Evolutionary conservation across 2,329 filamentous ascomycete genomes (phyloP).

Genomic region (Dothistroma septosporum): DNA sequence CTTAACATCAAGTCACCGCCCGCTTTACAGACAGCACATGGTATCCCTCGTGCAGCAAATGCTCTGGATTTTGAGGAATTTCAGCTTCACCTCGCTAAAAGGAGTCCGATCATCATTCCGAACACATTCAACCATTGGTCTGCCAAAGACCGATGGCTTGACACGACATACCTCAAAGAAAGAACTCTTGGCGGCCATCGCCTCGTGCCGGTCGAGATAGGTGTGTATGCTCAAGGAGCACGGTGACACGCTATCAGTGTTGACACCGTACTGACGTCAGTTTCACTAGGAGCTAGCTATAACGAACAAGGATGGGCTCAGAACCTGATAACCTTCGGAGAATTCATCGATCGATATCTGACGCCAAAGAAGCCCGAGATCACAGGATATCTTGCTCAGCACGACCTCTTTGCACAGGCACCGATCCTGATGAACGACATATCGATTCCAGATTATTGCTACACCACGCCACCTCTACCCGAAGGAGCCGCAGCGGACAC

Average conservation of each 20-base stretch:
- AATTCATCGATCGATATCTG: slow-evolving; percentile 66
- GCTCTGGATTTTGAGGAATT: slow-evolving; percentile 27
- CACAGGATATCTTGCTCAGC: slow-evolving; percentile 83
- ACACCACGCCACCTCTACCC: slow-evolving; percentile 60
- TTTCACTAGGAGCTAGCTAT: slow-evolving; percentile 65
- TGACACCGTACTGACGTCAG: slow-evolving; percentile 59
- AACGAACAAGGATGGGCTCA: slow-evolving; percentile 83
- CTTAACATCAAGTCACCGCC: slow-evolving; percentile 15
- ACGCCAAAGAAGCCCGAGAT: slow-evolving; percentile 26
- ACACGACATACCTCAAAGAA: slow-evolving; percentile 67
- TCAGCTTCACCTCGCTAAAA: slow-evolving; percentile 27
- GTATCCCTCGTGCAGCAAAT: slow-evolving; percentile 12
- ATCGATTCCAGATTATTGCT: slow-evolving; percentile 77
- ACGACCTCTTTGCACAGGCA: slow-evolving; percentile 80
- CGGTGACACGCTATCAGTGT: slow-evolving; percentile 33
- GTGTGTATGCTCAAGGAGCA: background rate
- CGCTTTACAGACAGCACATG: slow-evolving; percentile 5
- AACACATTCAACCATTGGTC: slow-evolving; percentile 69
- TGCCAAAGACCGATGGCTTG: slow-evolving; percentile 70
- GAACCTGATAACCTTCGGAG: slow-evolving; percentile 67
- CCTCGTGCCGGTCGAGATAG: slow-evolving; percentile 64
- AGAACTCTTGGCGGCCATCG: slow-evolving; percentile 71
- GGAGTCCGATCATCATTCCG: slow-evolving; percentile 64
- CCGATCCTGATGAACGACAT: slow-evolving; percentile 73
- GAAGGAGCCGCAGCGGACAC: slow-evolving; percentile 20